These are phyloP conservation scores for Phytophthora pluvialis DNA, from an alignment of 352 stramenopile species.

Conservation along the genomic window DNA sequence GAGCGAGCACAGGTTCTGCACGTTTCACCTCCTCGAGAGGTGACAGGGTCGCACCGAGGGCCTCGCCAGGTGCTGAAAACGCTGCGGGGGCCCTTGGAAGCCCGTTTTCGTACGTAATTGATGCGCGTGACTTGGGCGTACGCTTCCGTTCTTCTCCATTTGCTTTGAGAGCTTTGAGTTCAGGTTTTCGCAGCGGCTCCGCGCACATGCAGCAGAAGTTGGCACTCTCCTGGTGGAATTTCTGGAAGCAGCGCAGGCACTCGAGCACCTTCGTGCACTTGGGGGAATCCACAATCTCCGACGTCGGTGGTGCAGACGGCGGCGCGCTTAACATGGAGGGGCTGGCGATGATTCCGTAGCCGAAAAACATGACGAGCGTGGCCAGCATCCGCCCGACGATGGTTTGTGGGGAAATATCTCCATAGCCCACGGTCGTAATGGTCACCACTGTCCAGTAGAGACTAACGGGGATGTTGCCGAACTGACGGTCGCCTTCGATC, in stretches of 20 bases:
- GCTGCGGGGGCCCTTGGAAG: not conserved
- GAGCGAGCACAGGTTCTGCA: conserved; percentile 2
- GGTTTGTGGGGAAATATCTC: conserved; percentile 79
- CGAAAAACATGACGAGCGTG: conserved; percentile 83
- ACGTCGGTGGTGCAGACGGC: conserved; percentile 20
- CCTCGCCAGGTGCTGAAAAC: not conserved
- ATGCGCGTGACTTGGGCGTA: conserved; percentile 48
- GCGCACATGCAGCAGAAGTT: conserved; percentile 82
- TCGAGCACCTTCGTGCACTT: conserved; percentile 60
- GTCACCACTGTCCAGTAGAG: conserved; percentile 89
- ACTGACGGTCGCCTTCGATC: conserved; percentile 77
- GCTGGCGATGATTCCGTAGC: conserved; percentile 86
- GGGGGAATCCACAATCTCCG: conserved; percentile 25
- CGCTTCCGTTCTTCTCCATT: conserved; percentile 44
- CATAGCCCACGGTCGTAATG: conserved; percentile 86
- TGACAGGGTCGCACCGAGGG: not conserved
- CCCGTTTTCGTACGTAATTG: conserved; percentile 23
- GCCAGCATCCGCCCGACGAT: conserved; percentile 80
- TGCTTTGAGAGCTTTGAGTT: conserved; percentile 51
- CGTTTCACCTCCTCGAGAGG: conserved; percentile 20
- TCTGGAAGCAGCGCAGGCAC: conserved; percentile 72
- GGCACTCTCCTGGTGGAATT: conserved; percentile 77
- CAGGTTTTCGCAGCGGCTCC: conserved; percentile 56
- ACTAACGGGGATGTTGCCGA: conserved; percentile 85
- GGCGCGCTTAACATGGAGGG: conserved; percentile 59